Evolutionary conservation across 495 filamentous ascomycete genomes (phyloP).

Genomic region (Penicillium dipodomyicola): DNA sequence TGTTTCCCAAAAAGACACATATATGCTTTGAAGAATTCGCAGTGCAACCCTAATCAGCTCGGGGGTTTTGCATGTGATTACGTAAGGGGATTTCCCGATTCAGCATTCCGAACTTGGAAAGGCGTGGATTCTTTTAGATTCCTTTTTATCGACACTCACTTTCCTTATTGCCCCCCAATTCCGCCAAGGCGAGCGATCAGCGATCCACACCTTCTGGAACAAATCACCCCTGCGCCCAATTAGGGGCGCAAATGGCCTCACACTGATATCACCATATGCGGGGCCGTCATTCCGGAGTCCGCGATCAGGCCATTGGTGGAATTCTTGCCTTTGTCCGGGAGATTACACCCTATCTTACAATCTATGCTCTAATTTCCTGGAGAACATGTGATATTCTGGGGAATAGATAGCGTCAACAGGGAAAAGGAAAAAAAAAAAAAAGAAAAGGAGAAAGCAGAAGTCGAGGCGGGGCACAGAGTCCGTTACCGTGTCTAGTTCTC

Average conservation of each 20-base stretch:
- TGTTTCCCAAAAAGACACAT: background rate
- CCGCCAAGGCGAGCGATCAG: constrained; percentile 40
- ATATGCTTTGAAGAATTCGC: background rate
- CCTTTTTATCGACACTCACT: background rate
- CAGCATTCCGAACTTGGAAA: background rate
- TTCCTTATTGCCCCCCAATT: constrained; percentile 22
- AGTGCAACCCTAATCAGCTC: constrained; percentile 6
- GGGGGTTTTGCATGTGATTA: constrained; percentile 6
- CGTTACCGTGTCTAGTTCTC: constrained; percentile 23
- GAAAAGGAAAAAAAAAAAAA: background rate
- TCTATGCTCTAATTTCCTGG: background rate
- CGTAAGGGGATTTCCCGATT: constrained; percentile 8
- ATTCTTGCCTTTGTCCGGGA: background rate
- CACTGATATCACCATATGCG: constrained; percentile 44
- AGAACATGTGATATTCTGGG: constrained; percentile 12
- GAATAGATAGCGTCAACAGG: background rate
- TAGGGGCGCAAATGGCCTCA: constrained; percentile 20
- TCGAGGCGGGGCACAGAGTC: constrained; percentile 2
- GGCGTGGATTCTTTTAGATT: no score
- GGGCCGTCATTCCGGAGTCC: constrained; percentile 38
- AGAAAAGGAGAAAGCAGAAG: background rate
- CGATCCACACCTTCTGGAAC: constrained; percentile 48
- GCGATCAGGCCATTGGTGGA: constrained; percentile 17
- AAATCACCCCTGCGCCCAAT: constrained; percentile 24
- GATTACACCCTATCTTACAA: constrained; percentile 3